Percentiles rank a stretch among this genome's conserved stretches.
phyloP scores from a whole-genome alignment of 768 basidiomycete genomes.

The Coprinellus aureogranulatus region DNA sequence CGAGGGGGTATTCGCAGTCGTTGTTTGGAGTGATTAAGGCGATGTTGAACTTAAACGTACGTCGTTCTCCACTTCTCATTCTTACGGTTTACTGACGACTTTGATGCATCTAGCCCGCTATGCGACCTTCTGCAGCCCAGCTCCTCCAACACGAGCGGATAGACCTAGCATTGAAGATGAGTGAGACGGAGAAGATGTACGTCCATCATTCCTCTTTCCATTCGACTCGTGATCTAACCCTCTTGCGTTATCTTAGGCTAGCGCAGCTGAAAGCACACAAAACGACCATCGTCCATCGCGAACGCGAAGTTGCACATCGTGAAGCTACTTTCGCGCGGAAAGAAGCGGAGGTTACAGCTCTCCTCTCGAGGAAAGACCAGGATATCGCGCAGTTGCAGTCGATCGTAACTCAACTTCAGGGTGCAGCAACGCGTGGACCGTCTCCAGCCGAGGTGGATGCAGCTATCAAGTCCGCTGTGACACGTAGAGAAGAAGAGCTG shows the following conservation, averaged over 20 bases:
- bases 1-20: constrained; percentile 75
- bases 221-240: not conserved
- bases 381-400: constrained; percentile 54
- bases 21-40: constrained; percentile 75
- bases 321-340: constrained; percentile 55
- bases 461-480: not conserved
- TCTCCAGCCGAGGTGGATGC: constrained; percentile 2
- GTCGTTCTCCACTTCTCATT: constrained; percentile 8
- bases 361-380: constrained; percentile 55
- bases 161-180: constrained; percentile 65
- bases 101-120: constrained; percentile 64
- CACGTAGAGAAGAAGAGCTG: too few relatives aligned
- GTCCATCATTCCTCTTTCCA: constrained; percentile 19
- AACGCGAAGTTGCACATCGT: constrained; percentile 60
- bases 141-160: constrained; percentile 79
- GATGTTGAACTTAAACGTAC: constrained; percentile 83
- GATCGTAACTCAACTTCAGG: constrained; percentile 41
- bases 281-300: constrained; percentile 49
- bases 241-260: constrained; percentile 46
- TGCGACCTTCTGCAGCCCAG: constrained; percentile 80
- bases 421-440: not conserved
- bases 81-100: too few relatives aligned
- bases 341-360: constrained; percentile 48
- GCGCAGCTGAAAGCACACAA: constrained; percentile 64
- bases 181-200: constrained; percentile 78